Conservation (phyloP, 2,329 filamentous ascomycete species). For the Sarocladium kiliense region DNA sequence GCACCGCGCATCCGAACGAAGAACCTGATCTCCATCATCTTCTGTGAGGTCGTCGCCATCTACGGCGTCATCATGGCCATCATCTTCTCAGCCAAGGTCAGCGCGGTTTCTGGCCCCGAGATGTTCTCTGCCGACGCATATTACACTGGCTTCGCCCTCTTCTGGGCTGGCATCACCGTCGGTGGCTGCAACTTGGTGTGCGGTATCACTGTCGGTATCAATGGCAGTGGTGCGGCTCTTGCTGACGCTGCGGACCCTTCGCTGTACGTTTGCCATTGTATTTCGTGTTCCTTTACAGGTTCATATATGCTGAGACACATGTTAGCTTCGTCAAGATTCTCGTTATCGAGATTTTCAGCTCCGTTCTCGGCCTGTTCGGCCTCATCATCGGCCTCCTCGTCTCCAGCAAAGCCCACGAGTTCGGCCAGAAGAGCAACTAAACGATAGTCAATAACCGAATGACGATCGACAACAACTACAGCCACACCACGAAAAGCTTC, state of each 20-base stretch:
- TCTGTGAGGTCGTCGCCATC: constrained; percentile 99
- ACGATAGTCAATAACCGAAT: constrained; percentile 13
- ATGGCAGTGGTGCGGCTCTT: constrained; percentile 91
- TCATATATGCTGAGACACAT: background rate
- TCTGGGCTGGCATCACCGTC: constrained; percentile 93
- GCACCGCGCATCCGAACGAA: constrained; percentile 97
- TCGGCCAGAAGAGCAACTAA: constrained; percentile 38
- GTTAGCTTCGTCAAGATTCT: constrained; percentile 94
- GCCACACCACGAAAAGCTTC: background rate
- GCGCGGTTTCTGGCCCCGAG: constrained; percentile 55
- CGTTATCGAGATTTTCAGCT: constrained; percentile 99
- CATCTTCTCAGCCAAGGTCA: constrained; percentile 88
- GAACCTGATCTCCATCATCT: constrained; percentile 99
- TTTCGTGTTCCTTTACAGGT: too few species aligned
- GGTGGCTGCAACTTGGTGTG: constrained; percentile 95
- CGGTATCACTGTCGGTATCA: constrained; percentile 95
- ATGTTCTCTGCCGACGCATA: constrained; percentile 74
- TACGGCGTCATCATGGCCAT: constrained; percentile 99
- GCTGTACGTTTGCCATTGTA: constrained; percentile 67
- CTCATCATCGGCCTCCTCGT: constrained; percentile 91
- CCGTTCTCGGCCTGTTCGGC: constrained; percentile 91
- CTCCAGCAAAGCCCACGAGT: constrained; percentile 75
- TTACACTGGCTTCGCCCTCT: constrained; percentile 92
- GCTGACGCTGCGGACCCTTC: constrained; percentile 90
- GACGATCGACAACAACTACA: constrained; percentile 13